Evolutionary conservation across 73 alveolate genomes (phyloP).

Genomic region (Tetrahymena borealis): DNA sequence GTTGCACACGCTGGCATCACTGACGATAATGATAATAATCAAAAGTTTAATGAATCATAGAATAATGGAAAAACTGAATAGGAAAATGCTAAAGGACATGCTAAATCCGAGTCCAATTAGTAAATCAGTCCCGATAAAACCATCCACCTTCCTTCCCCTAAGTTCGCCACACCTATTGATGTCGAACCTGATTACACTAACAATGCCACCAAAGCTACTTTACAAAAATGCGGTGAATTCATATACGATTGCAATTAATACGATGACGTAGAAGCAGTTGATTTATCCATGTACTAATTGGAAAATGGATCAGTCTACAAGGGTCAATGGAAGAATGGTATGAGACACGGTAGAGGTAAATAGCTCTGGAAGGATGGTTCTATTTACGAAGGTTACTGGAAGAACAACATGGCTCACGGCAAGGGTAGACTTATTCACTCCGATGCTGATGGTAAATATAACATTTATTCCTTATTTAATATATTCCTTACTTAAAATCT

Average conservation of each 20-base stretch:
- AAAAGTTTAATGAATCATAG: not conserved
- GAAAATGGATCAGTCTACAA: constrained; percentile 43
- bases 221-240: not conserved
- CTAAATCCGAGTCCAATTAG: not conserved
- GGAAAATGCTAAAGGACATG: not conserved
- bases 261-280: constrained; percentile 34
- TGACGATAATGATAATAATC: not conserved
- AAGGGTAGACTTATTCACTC: constrained; percentile 67
- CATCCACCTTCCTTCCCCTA: not conserved
- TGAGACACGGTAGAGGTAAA: constrained; percentile 59
- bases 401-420: constrained; percentile 69
- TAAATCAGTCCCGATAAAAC: not conserved
- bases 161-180: not conserved
- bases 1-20: not conserved
- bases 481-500: not conserved
- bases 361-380: constrained; percentile 65
- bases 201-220: not conserved
- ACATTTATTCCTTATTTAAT: no score
- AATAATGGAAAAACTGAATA: not conserved
- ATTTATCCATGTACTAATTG: constrained; percentile 4
- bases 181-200: not conserved
- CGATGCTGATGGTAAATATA: constrained; percentile 47
- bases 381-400: constrained; percentile 70
- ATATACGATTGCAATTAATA: not conserved
- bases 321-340: constrained; percentile 51